phyloP scores from a whole-genome alignment of 2,329 filamentous ascomycete genomes.

The Diaporthe batatas region DNA sequence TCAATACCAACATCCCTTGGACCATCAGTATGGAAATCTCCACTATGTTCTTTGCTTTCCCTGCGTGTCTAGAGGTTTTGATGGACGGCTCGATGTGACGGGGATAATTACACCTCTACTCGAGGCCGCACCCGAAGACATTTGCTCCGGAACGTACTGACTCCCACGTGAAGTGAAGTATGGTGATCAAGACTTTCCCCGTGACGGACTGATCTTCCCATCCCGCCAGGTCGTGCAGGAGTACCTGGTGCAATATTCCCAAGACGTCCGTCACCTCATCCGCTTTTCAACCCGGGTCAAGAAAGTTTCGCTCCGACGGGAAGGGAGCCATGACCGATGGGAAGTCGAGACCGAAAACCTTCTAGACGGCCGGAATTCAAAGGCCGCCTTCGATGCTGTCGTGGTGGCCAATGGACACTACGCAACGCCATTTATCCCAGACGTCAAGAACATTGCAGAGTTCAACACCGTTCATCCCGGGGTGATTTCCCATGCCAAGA shows the following conservation, averaged over 20 bases:
- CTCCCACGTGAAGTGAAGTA: constrained; percentile 70
- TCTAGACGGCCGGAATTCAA: constrained; percentile 10
- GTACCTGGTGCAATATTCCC: constrained; percentile 81
- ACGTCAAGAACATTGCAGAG: constrained; percentile 68
- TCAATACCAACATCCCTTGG: constrained; percentile 91
- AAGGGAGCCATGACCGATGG: constrained; percentile 67
- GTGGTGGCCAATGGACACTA: constrained; percentile 84
- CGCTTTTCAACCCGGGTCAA: constrained; percentile 78
- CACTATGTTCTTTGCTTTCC: neutral
- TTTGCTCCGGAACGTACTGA: constrained; percentile 13
- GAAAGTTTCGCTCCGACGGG: constrained; percentile 62
- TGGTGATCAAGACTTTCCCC: constrained; percentile 76
- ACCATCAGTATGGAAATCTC: constrained; percentile 64
- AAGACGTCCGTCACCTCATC: constrained; percentile 76
- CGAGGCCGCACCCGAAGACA: neutral
- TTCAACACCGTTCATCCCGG: constrained; percentile 73
- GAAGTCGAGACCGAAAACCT: constrained; percentile 47
- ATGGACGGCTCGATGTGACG: too few species aligned
- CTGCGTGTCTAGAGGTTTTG: neutral
- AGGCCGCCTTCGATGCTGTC: constrained; percentile 78
- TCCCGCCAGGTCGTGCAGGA: constrained; percentile 76
- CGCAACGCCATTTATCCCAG: constrained; percentile 75
- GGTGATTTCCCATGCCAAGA: constrained; percentile 80
- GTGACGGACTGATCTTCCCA: constrained; percentile 79
- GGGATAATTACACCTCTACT: neutral